These are phyloP conservation scores for Hyaloscypha finlandica DNA, from an alignment of 495 filamentous ascomycete genomes.

Conservation along the genomic window DNA sequence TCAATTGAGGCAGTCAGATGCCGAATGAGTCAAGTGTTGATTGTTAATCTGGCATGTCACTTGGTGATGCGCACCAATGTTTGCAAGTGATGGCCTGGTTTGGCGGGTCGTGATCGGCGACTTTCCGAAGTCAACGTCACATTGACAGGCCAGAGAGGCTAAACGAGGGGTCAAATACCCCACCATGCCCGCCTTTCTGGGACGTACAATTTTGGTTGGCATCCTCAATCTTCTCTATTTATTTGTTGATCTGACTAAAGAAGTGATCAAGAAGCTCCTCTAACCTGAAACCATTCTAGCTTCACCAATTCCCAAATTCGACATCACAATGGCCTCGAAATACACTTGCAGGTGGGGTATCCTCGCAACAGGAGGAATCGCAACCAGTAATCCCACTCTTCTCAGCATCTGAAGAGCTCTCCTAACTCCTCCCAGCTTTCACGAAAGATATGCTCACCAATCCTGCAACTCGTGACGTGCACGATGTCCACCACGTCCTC, in stretches of 20 bases:
- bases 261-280: not conserved
- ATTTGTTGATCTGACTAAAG: not conserved
- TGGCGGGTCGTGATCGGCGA: not conserved
- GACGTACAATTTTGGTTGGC: not conserved
- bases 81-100: not conserved
- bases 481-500: conserved; percentile 77
- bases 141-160: not conserved
- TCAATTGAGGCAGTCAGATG: not conserved
- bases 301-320: conserved; percentile 7
- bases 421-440: conserved; percentile 56
- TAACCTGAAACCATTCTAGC: not conserved
- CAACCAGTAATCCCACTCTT: conserved; percentile 55
- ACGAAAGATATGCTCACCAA: conserved; percentile 79
- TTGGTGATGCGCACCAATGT: conserved; percentile 7
- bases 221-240: not conserved
- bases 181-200: not conserved
- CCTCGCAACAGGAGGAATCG: conserved; percentile 81
- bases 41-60: conserved; percentile 3
- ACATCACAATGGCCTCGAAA: conserved; percentile 22
- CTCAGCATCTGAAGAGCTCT: not conserved
- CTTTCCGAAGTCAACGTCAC: conserved; percentile 6
- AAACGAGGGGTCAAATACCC: not conserved
- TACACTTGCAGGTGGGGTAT: conserved; percentile 78
- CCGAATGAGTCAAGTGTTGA: not conserved
- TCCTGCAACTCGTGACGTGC: conserved; percentile 68